Base-by-base conservation (phyloP, 495 filamentous ascomycete genomes). In the Monascus purpureus region DNA sequence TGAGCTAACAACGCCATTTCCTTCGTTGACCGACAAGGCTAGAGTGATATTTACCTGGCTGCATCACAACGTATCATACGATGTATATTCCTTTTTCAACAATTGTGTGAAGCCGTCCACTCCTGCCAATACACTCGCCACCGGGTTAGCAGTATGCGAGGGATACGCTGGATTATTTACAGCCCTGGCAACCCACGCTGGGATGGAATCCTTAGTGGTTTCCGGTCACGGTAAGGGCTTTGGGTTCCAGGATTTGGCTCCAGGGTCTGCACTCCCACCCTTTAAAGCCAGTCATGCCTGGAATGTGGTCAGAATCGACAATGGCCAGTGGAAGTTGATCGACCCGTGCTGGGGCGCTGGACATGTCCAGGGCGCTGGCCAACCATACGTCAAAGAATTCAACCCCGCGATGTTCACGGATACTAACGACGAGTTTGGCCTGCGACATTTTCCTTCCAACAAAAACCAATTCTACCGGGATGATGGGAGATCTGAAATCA, bases 291-390 rank as follows among this genome's bases (percentile, higher is more conserved):
- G 68, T 25, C 83, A 97, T 54, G 90, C 90, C 5, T 97, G 90
- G 90, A 96, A 88, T 45, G 90, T 77, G 0, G 81, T 95, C 12
- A 69, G 71, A 28, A 84, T 95, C 34, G 87, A 93, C 38, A 67
- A 74, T 25, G 78, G 78, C 2, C 70, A 77, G 37, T 97, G 88
- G 88, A 93, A 95, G 53, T 65, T 96, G 3, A 63, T 96, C 24
- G 90, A 97, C 44, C 39, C 75, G 2, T 95, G 90, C 50, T 97
- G 90, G 90, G 90, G 90, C 24, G 84, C 88, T 0, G 90, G 90
- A 8, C 45, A 43, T 27, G 49, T 78, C 39, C 29, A 56, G 49
- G 53, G 69, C 25, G 27, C 51, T 42, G 61, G 58, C 19, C 38
- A 55, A 42, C 54, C 62, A 1, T 96, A 90, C 55, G 58, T 58